These are phyloP conservation scores for Chlorella vulgaris DNA, from an alignment of 139 green algal species.

Conservation along the genomic window DNA sequence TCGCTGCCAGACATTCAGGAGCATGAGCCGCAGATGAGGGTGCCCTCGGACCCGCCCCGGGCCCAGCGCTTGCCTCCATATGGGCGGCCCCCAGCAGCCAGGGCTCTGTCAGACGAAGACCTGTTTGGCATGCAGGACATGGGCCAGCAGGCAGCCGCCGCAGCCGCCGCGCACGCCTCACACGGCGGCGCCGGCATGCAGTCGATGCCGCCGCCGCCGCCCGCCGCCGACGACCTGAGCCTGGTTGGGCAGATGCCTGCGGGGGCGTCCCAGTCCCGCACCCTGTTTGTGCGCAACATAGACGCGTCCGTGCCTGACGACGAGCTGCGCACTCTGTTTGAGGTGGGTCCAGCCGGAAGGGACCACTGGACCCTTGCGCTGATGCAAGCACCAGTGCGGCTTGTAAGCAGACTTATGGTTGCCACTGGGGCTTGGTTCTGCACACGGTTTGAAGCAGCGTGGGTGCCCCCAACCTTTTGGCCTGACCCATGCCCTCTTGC, in stretches of 20 bases:
- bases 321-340: conserved; percentile 62
- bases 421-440: no score
- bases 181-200: not conserved
- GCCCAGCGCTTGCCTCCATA: conserved; percentile 6
- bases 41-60: conserved; percentile 6
- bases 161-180: not conserved
- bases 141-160: not conserved
- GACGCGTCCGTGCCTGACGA: conserved; percentile 55
- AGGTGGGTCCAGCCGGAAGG: conserved; percentile 40
- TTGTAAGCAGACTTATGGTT: no score
- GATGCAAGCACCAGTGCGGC: not conserved
- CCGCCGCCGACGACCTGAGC: conserved; percentile 14
- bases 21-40: conserved; percentile 27
- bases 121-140: conserved; percentile 28
- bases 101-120: conserved; percentile 29
- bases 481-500: not conserved
- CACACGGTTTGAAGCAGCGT: no score
- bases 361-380: no score
- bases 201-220: not conserved
- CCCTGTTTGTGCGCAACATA: conserved; percentile 81
- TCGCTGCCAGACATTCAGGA: conserved; percentile 39
- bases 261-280: conserved; percentile 67
- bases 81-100: not conserved
- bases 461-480: not conserved
- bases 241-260: conserved; percentile 54